These are phyloP conservation scores for Zymoseptoria crescenta DNA, from an alignment of 2,329 filamentous ascomycete genomes.

Conservation along the genomic window DNA sequence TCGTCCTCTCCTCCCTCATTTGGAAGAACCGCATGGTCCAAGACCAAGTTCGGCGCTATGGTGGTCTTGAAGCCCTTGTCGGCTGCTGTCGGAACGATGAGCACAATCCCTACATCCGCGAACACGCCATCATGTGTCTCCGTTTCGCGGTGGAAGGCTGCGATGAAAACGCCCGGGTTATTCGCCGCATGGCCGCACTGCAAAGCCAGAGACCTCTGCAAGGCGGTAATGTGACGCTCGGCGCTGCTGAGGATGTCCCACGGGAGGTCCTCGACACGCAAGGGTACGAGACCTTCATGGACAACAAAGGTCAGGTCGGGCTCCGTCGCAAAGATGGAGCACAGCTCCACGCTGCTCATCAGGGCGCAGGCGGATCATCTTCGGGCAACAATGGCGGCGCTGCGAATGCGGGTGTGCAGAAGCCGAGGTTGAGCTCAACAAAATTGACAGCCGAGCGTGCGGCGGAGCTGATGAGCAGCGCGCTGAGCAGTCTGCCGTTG, in stretches of 20 bases:
- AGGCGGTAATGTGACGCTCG: slow-evolving; percentile 12
- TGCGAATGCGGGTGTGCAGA: slow-evolving; percentile 10
- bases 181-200: slow-evolving; percentile 49
- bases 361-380: slow-evolving; percentile 1
- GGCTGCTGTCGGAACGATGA: slow-evolving; percentile 89
- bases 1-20: slow-evolving; percentile 80
- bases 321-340: slow-evolving; percentile 33
- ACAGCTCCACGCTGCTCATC: slow-evolving; percentile 15
- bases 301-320: slow-evolving; percentile 42
- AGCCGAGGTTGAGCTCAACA: slow-evolving; percentile 16
- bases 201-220: slow-evolving; percentile 9
- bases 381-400: background rate
- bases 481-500: slow-evolving; percentile 38
- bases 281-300: slow-evolving; percentile 45
- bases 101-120: slow-evolving; percentile 88
- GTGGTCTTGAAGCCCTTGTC: slow-evolving; percentile 78
- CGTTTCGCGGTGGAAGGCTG: slow-evolving; percentile 65
- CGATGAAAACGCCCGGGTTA: slow-evolving; percentile 62
- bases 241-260: slow-evolving; percentile 29
- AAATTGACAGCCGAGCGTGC: slow-evolving; percentile 34
- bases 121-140: slow-evolving; percentile 81
- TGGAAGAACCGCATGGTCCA: slow-evolving; percentile 83
- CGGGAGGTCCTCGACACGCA: slow-evolving; percentile 43
- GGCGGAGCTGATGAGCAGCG: slow-evolving; percentile 41
- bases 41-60: slow-evolving; percentile 74